A percentile compares a stretch with the other conserved stretches of the same genome.
Conservation (phyloP, 768 basidiomycete species). For the Kwoniella newhampshirensis region DNA sequence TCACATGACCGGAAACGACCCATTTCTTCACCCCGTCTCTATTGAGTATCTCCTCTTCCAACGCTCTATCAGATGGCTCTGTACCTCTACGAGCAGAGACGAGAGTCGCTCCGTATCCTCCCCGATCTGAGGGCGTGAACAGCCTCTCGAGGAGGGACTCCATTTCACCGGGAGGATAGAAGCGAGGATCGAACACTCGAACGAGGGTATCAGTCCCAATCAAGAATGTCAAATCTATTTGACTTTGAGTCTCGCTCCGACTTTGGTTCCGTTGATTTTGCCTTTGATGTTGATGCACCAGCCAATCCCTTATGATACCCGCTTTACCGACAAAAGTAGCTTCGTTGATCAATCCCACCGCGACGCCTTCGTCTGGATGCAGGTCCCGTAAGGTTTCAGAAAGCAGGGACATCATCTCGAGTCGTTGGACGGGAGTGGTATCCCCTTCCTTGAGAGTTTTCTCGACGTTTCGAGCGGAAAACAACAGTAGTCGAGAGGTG, state of each 20-base stretch:
- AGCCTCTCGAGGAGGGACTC: constrained; percentile 60
- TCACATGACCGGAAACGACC: constrained; percentile 59
- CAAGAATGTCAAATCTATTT: constrained; percentile 62
- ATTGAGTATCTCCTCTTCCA: constrained; percentile 49
- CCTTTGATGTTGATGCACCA: neutral
- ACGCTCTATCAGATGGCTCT: constrained; percentile 31
- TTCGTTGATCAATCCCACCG: constrained; percentile 78
- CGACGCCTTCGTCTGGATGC: constrained; percentile 58
- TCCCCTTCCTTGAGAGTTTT: constrained; percentile 71
- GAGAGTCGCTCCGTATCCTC: constrained; percentile 63
- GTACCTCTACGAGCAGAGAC: constrained; percentile 65
- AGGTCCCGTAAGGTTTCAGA: constrained; percentile 55
- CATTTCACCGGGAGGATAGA: constrained; percentile 66
- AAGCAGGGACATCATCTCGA: constrained; percentile 82
- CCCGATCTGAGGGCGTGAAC: constrained; percentile 55
- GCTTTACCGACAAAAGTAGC: constrained; percentile 88
- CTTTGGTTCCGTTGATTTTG: neutral
- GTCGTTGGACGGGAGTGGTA: constrained; percentile 71
- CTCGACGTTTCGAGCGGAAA: constrained; percentile 84
- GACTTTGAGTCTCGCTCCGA: neutral
- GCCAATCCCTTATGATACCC: constrained; percentile 54
- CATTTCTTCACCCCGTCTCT: constrained; percentile 58
- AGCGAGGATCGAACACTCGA: constrained; percentile 71
- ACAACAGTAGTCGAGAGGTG: constrained; percentile 72
- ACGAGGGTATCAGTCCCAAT: constrained; percentile 82